Evolutionary conservation across 1,284 basidiomycete genomes (phyloP).

Genomic region (Psilocybe mexicana): DNA sequence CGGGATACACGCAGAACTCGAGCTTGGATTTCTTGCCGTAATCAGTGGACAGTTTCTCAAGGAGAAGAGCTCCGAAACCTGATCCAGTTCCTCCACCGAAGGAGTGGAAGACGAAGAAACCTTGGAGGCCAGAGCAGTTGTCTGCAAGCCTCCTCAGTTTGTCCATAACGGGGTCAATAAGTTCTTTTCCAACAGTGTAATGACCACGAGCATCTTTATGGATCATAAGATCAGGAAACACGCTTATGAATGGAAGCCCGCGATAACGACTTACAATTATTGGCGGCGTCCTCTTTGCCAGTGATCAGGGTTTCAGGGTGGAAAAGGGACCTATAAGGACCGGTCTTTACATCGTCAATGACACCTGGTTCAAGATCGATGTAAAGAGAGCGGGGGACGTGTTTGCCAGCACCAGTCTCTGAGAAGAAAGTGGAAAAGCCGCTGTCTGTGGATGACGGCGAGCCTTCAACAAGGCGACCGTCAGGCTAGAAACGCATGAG

Average conservation of each 20-base stretch:
- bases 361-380: conserved; percentile 97
- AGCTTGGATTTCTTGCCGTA: conserved; percentile 99
- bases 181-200: conserved; percentile 98
- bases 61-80: conserved; percentile 96
- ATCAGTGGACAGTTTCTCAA: conserved; percentile 96
- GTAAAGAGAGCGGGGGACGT: conserved; percentile 98
- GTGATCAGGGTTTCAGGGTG: conserved; percentile 98
- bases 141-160: conserved; percentile 95
- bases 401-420: conserved; percentile 92
- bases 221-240: conserved; percentile 9
- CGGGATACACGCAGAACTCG: conserved; percentile 98
- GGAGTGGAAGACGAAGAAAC: conserved; percentile 99
- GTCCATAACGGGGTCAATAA: conserved; percentile 92
- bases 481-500: conserved; percentile 59
- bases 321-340: conserved; percentile 95
- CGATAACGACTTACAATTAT: conserved; percentile 82
- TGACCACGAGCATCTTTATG: conserved; percentile 89
- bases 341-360: conserved; percentile 95
- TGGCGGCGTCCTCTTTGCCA: conserved; percentile 99
- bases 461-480: conserved; percentile 75
- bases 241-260: conserved; percentile 5
- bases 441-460: conserved; percentile 74
- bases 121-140: conserved; percentile 97
- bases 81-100: conserved; percentile 99
- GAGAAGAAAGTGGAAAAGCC: conserved; percentile 99